Percentiles rank a stretch among this genome's conserved stretches.
phyloP scores from a whole-genome alignment of 768 basidiomycete species.

The Pisolithus microcarpus region DNA sequence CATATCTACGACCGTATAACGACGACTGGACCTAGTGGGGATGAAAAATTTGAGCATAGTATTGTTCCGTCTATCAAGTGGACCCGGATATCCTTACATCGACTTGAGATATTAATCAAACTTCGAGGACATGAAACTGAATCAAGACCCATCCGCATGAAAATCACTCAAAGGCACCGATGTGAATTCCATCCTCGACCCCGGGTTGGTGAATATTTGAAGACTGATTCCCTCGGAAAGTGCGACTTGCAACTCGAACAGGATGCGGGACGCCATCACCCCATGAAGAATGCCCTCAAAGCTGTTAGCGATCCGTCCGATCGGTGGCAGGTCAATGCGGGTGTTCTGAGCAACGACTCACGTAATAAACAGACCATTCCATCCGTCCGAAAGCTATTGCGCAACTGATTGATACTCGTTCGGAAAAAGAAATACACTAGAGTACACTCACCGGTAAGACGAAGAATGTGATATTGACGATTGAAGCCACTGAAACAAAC shows the following conservation, averaged over 20 bases:
- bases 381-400: constrained; percentile 2
- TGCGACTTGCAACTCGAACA: constrained; percentile 6
- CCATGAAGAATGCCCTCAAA: constrained; percentile 9
- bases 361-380: constrained; percentile 6
- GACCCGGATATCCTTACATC: no score
- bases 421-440: neutral
- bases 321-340: neutral
- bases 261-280: constrained; percentile 9
- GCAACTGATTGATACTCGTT: neutral
- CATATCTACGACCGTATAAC: no score
- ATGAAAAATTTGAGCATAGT: no score
- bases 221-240: neutral
- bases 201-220: neutral
- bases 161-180: constrained; percentile 1
- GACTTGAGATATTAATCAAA: no score
- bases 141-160: neutral
- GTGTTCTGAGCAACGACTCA: neutral
- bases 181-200: constrained; percentile 3
- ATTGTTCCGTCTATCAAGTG: no score
- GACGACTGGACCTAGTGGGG: no score
- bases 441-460: constrained; percentile 4
- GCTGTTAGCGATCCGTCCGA: neutral
- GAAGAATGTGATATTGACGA: constrained; percentile 6
- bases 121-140: no score
- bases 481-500: neutral